Conservation (phyloP, 169 alveolate genomes). For the Plasmodium vinckei region DNA sequence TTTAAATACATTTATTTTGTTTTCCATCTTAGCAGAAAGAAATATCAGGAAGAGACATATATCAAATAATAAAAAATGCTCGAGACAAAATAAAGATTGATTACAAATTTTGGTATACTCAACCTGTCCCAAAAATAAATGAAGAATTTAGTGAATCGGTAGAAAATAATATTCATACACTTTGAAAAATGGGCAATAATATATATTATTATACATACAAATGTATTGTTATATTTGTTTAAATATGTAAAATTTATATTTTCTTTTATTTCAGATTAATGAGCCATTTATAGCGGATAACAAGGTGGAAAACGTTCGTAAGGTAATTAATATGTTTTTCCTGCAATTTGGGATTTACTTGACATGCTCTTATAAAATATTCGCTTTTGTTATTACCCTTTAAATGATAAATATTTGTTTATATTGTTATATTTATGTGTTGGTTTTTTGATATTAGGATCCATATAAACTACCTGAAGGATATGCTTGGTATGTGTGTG, state of each 20-base stretch:
- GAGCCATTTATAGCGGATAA: conserved; percentile 77
- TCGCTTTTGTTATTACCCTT: background rate
- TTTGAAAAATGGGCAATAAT: conserved; percentile 14
- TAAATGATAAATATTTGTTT: background rate
- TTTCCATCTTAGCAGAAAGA: conserved; percentile 48
- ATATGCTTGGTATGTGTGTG: conserved; percentile 94
- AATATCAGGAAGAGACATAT: conserved; percentile 46
- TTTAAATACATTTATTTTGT: background rate
- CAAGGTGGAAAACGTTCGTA: conserved; percentile 65
- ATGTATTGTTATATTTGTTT: too few species aligned
- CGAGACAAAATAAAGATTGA: conserved; percentile 59
- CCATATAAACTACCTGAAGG: conserved; percentile 93
- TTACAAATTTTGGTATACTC: conserved; percentile 96
- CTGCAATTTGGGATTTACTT: background rate
- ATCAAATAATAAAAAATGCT: conserved; percentile 60
- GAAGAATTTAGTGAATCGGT: conserved; percentile 83
- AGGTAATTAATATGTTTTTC: conserved; percentile 24
- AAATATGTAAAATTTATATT: too few species aligned
- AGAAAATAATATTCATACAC: background rate
- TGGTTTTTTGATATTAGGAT: conserved; percentile 61
- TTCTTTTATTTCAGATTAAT: conserved; percentile 65
- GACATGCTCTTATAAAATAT: conserved; percentile 34
- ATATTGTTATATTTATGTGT: background rate
- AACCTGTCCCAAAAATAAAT: conserved; percentile 94
- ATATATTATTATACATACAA: conserved; percentile 73